Base-by-base conservation (phyloP, 139 green algal species). In the Prasinococcaceae sp. region DNA sequence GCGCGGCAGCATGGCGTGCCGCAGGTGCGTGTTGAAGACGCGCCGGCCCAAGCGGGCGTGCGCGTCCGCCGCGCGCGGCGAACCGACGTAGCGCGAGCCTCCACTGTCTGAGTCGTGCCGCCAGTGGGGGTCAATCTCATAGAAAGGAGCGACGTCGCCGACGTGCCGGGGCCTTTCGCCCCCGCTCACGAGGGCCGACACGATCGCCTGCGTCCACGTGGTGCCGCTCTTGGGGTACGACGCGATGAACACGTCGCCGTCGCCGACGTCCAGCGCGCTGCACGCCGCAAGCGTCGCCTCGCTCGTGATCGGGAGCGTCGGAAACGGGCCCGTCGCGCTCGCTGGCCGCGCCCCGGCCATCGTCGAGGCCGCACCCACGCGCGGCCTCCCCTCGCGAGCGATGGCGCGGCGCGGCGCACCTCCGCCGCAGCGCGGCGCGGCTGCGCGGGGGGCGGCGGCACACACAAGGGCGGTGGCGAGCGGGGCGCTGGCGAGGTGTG, bases 61-160 rank as follows among this genome's bases (percentile, higher is more conserved):
- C 16, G 1, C 5, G 20, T 30, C 44, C 12, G 8, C 5, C 12
- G 5, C 10, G 6, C 44, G 30, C 10, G n/a, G 23, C 25, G 47
- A 5, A 9, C 26, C n/a, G 10, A 30, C 42, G 42, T 28, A 49
- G n/a, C 22, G 42, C n/a, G 42, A 49, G 42, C 16, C 16, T 12
- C 22, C 42, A n/a, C n/a, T n/a, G n/a, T n/a, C n/a, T n/a, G n/a
- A n/a, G n/a, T n/a, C n/a, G n/a, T n/a, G n/a, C n/a, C n/a, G n/a
- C 47, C 47, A 55, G 47, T 55, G 47, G n/a, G 47, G 47, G 17
- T 55, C 47, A 30, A 55, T 55, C 17, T 55, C 47, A 30, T 33
- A 20, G 47, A 55, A 55, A 4, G 47, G 47, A 12, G 47, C 9
- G 6, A 45, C 30, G 30, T 55, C 30, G 30, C 16, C 19, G 30